phyloP scores from a whole-genome alignment of 805 yeast genomes.

The Suhomyces canberraensis region DNA sequence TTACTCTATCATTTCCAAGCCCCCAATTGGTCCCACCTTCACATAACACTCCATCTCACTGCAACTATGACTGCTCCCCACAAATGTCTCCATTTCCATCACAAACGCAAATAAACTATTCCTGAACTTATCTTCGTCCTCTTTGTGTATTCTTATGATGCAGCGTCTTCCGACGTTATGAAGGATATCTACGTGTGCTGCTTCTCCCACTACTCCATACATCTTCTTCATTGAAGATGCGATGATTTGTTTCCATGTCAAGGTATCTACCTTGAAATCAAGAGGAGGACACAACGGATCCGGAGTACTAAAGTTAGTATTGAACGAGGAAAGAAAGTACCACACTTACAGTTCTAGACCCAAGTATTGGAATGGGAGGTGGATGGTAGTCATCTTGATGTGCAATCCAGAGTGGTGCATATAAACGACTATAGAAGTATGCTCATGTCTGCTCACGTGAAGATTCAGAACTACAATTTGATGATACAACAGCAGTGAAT shows the following conservation, averaged over 20 bases:
- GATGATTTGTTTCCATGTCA: conserved; percentile 18
- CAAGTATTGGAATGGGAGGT: too few relatives aligned
- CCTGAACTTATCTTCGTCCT: conserved; percentile 27
- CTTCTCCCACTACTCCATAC: conserved; percentile 18
- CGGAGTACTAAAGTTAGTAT: conserved; percentile 12
- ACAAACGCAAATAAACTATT: conserved; percentile 31
- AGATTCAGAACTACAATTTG: too few relatives aligned
- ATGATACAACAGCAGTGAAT: too few relatives aligned
- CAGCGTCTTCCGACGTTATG: conserved; percentile 9
- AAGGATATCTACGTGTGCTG: conserved; percentile 15
- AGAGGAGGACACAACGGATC: too few relatives aligned
- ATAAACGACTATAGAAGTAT: too few relatives aligned
- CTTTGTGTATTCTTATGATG: conserved; percentile 25
- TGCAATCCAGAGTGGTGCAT: too few relatives aligned
- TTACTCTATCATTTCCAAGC: too few relatives aligned
- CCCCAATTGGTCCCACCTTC: conserved; percentile 2
- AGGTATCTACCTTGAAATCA: conserved; percentile 11
- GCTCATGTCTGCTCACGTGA: too few relatives aligned
- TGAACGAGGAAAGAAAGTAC: background rate
- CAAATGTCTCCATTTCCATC: conserved; percentile 23
- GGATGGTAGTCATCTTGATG: too few relatives aligned
- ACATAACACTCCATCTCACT: conserved; percentile 8
- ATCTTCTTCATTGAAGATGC: conserved; percentile 11
- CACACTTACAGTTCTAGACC: conserved; percentile 14
- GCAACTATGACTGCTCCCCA: conserved; percentile 17